Base-by-base conservation (phyloP, 2,329 filamentous ascomycete species). In the Hymenoscyphus occultus region DNA sequence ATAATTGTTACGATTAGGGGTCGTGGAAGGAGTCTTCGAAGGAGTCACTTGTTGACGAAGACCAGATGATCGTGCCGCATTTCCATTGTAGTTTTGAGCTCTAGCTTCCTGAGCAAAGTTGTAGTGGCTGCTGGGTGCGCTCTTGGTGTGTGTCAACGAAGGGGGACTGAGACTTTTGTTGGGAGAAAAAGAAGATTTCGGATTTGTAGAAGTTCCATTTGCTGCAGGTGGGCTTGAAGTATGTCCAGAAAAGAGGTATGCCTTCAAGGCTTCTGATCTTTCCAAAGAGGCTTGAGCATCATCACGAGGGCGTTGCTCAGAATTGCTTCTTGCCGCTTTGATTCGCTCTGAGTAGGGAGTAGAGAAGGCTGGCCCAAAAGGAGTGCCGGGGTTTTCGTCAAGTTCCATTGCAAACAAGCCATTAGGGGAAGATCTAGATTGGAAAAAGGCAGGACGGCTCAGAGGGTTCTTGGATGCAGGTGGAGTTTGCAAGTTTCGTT, bases 371-470 rank as follows among this genome's bases (percentile, higher is more conserved):
- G 87, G 87, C 3, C 84, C 89, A 70, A 87, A 84, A 39, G 81
- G 79, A 57, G 79, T 81, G 56, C 81, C 80, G 22, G 82, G 81
- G 51, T 76, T 77, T n/a, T 84, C 83, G 68, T 91, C 87, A 57
- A 93, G 79, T 73, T 96, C 92, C 67, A 87, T 83, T 7, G 86
- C 76, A 66, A 92, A 90, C 39, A 91, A 83, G 31, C 83, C 84
- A 61, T 82, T 81, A 39, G 82, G 76, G 2, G 80, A 78, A 54
- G 76, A 78, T 65, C 82, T 81, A 48, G 79, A 78, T 42, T 78
- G 77, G 35, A 79, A 76, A 22, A 51, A 51, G 56, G 78, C 79
- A 60, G 76, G 71, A 28, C 69, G 71, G 64, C 40, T 77, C 12
- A 51, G 19, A 75, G 69, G 76, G 70, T 35, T 73, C 66, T 39